A percentile compares a stretch with the other conserved stretches of the same genome.
These are phyloP conservation scores for Nemania sp. DNA, from an alignment of 2,329 filamentous ascomycete species.

Conservation along the genomic window DNA sequence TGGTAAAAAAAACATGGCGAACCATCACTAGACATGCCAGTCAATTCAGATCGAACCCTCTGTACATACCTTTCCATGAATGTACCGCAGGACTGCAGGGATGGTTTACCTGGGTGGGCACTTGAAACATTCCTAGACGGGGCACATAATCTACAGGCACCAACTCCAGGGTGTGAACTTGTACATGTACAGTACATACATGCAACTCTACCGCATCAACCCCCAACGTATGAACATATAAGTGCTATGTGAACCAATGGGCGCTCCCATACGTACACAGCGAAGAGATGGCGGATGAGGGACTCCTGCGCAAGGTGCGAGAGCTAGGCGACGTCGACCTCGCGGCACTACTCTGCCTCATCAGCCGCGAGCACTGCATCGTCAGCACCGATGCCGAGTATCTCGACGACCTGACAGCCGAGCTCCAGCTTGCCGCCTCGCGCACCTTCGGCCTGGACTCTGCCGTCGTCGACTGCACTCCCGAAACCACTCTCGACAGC, in stretches of 20 bases:
- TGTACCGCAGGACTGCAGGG: no score
- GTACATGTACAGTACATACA: not conserved
- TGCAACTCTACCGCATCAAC: not conserved
- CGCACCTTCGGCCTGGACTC: slow-evolving; percentile 74
- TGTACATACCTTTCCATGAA: no score
- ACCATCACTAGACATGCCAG: no score
- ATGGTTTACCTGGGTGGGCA: no score
- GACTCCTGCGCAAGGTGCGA: slow-evolving; percentile 70
- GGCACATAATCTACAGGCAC: no score
- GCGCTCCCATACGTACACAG: slow-evolving; percentile 12
- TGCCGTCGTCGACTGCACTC: slow-evolving; percentile 71
- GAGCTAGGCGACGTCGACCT: slow-evolving; percentile 85
- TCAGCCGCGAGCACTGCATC: slow-evolving; percentile 84
- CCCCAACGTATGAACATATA: not conserved
- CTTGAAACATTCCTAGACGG: no score
- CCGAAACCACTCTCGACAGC: slow-evolving; percentile 76
- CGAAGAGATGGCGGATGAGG: slow-evolving; percentile 61
- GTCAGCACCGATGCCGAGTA: slow-evolving; percentile 70
- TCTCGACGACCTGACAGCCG: slow-evolving; percentile 70
- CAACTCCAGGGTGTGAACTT: no score
- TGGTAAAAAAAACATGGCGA: no score
- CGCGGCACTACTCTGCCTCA: slow-evolving; percentile 78
- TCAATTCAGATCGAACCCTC: no score
- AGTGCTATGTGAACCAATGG: slow-evolving; percentile 28
- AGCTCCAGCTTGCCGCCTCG: slow-evolving; percentile 71